These are phyloP conservation scores for Corymbia maculata DNA, from an alignment of 345 rosid genomes.

Conservation along the genomic window DNA sequence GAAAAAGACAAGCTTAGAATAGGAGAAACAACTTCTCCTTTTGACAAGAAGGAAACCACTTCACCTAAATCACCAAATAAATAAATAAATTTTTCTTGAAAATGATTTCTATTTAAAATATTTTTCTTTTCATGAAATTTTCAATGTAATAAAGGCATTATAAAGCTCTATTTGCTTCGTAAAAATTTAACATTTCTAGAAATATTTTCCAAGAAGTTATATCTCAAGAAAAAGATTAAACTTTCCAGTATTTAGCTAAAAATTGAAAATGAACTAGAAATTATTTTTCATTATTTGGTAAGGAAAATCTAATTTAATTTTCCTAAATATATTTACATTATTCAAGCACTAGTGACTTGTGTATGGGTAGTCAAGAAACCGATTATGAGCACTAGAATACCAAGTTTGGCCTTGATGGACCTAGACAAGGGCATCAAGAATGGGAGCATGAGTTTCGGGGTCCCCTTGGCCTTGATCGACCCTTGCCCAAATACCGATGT, in stretches of 20 bases:
- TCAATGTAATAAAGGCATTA: background rate
- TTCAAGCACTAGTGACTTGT: background rate
- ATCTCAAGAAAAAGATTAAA: rapidly evolving
- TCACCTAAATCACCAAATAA: background rate
- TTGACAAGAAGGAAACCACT: background rate
- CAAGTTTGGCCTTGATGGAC: background rate
- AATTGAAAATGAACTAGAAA: rapidly evolving
- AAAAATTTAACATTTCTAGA: no score
- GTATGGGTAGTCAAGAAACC: no score
- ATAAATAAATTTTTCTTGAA: no score
- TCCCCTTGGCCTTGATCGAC: rapidly evolving
- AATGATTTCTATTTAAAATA: no score
- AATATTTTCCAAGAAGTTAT: background rate
- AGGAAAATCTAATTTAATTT: background rate
- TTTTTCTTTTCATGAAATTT: no score
- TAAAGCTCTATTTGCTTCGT: rapidly evolving
- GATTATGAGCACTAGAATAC: background rate
- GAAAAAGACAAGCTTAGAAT: rapidly evolving
- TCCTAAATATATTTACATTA: background rate
- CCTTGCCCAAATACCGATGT: background rate
- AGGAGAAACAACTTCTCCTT: background rate
- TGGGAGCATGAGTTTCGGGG: rapidly evolving
- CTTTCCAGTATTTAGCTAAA: rapidly evolving
- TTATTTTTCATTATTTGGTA: rapidly evolving
- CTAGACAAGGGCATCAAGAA: rapidly evolving